Evolutionary conservation across 768 basidiomycete genomes (phyloP), one percentile per base, ranked within the genome.

Genomic region (Rhodocollybia butyracea): DNA sequence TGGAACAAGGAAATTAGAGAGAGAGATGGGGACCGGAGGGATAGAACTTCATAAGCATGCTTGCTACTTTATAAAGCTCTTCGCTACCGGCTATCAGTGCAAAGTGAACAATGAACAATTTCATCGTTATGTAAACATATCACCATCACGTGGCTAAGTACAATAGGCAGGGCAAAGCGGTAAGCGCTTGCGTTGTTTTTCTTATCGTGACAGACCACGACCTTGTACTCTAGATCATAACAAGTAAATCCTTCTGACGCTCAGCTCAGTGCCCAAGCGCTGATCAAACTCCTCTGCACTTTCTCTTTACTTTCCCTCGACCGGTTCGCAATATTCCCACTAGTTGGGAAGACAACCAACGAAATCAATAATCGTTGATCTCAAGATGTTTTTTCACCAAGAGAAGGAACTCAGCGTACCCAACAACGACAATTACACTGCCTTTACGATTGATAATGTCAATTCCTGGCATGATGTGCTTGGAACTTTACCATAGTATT

Each of bases 1-100:
- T 54, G 60, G 68, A 60, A 54, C 54, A 63, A 60, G 61, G 57
- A 58, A 57, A 63, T 56, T 60, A 55, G 55, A 55, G 55, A 59
- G 61, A 60, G 59, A 60, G 55, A n/a, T n/a, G n/a, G 45, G 52
- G 29, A 51, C 26, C 19, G 51, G 36, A 52, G 15, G 31, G 56
- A 30, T 22, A 46, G 27, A 31, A 43, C 29, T 15, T 19, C 21
- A 26, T 13, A 36, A 40, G 38, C 41, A 11, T 11, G 7, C 21
- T 3, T 50, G 15, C 24, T n/a, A 12, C 38, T 57, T 48, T 48
- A 36, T 29, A 40, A 34, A 43, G 27, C n/a, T n/a, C n/a, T n/a
- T n/a, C n/a, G n/a, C n/a, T n/a, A n/a, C n/a, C n/a, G n/a, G n/a
- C n/a, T n/a, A n/a, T n/a, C n/a, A n/a, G n/a, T n/a, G n/a, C n/a